Percentiles rank a stretch among this genome's conserved stretches.
phyloP scores from a whole-genome alignment of 177 flowering plant species.

The Vitis hybrid region DNA sequence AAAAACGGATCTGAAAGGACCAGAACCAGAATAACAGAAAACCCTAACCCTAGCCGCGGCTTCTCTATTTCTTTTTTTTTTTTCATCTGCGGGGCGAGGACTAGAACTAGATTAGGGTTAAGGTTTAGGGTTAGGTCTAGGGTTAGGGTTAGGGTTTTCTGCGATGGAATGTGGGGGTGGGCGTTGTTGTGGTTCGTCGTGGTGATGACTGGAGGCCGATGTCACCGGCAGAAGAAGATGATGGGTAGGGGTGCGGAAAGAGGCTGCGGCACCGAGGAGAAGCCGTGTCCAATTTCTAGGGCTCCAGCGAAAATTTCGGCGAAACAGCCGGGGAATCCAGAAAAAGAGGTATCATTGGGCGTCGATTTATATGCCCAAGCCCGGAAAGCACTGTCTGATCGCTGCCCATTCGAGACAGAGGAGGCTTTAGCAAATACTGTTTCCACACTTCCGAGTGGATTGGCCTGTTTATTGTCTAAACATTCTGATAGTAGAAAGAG shows the following conservation, averaged over 20 bases:
- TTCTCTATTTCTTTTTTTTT: constrained; percentile 8
- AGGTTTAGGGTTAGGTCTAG: constrained; percentile 3
- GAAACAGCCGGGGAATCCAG: constrained; percentile 4
- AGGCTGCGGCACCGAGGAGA: constrained; percentile 61
- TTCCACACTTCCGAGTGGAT: constrained; percentile 59
- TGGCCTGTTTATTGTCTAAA: constrained; percentile 54
- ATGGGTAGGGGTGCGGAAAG: constrained; percentile 59
- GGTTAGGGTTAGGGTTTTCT: constrained; percentile 25
- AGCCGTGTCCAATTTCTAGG: constrained; percentile 39
- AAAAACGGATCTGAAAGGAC: constrained; percentile 40
- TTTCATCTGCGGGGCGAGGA: neutral
- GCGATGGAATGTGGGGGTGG: constrained; percentile 38
- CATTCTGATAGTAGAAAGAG: constrained; percentile 48
- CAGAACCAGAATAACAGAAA: constrained; percentile 30
- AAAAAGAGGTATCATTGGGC: constrained; percentile 3
- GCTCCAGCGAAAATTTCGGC: constrained; percentile 21
- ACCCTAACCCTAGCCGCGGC: constrained; percentile 58
- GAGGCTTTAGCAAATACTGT: constrained; percentile 39
- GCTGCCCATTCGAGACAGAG: constrained; percentile 74
- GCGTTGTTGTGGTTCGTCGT: constrained; percentile 19
- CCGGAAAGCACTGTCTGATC: constrained; percentile 57
- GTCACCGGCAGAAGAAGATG: constrained; percentile 52
- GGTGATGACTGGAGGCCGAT: constrained; percentile 55
- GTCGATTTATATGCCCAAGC: constrained; percentile 73
- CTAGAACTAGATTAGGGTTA: constrained; percentile 17